Evolutionary conservation across 306 rosid genomes (phyloP).

Genomic region (Dicorynia guianensis): DNA sequence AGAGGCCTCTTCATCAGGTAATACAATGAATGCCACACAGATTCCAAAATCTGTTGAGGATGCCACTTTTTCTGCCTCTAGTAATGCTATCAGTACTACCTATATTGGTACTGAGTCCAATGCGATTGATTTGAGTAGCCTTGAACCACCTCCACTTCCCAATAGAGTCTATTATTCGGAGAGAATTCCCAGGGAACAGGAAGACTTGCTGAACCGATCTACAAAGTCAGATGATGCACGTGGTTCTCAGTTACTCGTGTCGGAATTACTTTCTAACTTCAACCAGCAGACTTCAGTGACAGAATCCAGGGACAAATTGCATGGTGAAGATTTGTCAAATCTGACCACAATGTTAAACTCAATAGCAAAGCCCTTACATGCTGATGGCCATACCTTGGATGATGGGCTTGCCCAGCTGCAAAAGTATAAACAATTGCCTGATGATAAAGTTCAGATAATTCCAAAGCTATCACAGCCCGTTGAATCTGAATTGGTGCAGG

Average conservation of each 20-base stretch:
- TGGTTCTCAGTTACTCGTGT: conserved; percentile 53
- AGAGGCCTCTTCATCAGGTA: conserved; percentile 49
- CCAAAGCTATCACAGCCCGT: conserved; percentile 55
- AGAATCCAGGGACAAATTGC: conserved; percentile 55
- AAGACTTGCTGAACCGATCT: conserved; percentile 70
- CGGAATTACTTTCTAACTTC: conserved; percentile 62
- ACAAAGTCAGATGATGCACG: conserved; percentile 80
- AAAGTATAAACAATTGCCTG: conserved; percentile 57
- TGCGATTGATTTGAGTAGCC: conserved; percentile 63
- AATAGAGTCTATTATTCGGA: conserved; percentile 77
- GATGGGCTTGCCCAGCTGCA: conserved; percentile 62
- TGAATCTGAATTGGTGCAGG: conserved; percentile 49
- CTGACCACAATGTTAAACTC: conserved; percentile 41
- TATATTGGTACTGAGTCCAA: conserved; percentile 57
- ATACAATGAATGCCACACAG: conserved; percentile 41
- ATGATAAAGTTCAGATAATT: conserved; percentile 53
- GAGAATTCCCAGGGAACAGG: conserved; percentile 83
- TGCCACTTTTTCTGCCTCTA: conserved; percentile 46
- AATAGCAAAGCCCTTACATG: conserved; percentile 40
- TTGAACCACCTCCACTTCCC: conserved; percentile 67
- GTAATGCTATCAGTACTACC: conserved; percentile 52
- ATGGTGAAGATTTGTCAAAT: conserved; percentile 48
- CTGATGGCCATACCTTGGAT: conserved; percentile 51
- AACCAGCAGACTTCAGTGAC: conserved; percentile 45
- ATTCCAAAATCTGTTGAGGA: conserved; percentile 45